A percentile compares a stretch with the other conserved stretches of the same genome.
These are phyloP conservation scores for Emydomyces testavorans DNA, from an alignment of 2,329 filamentous ascomycete species.

Conservation along the genomic window DNA sequence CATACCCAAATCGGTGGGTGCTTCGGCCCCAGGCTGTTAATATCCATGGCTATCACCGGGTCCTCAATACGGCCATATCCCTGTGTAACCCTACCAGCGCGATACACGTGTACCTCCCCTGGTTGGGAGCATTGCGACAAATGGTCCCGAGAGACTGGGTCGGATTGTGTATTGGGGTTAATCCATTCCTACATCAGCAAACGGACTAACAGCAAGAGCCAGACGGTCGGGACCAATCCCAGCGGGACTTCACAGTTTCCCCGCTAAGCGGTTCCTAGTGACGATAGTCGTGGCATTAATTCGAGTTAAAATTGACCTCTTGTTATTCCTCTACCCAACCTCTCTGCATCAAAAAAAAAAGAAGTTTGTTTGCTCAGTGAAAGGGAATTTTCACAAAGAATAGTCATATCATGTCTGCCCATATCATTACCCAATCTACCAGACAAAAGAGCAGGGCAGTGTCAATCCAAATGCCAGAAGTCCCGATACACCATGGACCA, in stretches of 20 bases:
- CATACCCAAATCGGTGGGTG: neutral
- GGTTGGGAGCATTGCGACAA: neutral
- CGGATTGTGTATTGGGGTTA: constrained; percentile 2
- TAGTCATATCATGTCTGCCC: neutral
- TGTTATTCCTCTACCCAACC: neutral
- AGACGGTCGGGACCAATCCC: constrained; percentile 2
- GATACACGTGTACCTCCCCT: constrained; percentile 7
- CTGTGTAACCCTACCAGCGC: constrained; percentile 10
- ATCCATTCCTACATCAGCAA: constrained; percentile 4
- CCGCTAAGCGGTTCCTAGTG: neutral
- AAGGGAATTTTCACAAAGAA: neutral
- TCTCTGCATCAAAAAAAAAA: neutral
- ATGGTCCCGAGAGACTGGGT: constrained; percentile 5
- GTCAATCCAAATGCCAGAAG: neutral
- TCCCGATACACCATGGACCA: neutral
- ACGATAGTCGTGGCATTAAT: neutral
- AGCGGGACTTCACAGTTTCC: constrained; percentile 2
- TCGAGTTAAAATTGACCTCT: constrained; percentile 1
- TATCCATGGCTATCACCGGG: neutral
- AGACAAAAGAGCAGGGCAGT: neutral
- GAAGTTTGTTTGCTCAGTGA: neutral
- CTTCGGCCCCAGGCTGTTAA: too few species aligned
- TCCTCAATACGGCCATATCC: neutral
- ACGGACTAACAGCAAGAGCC: constrained; percentile 1
- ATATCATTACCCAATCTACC: neutral